Evolutionary conservation across 768 basidiomycete species (phyloP), one percentile per base, ranked within the genome.

Genomic region (Mycena filopes): DNA sequence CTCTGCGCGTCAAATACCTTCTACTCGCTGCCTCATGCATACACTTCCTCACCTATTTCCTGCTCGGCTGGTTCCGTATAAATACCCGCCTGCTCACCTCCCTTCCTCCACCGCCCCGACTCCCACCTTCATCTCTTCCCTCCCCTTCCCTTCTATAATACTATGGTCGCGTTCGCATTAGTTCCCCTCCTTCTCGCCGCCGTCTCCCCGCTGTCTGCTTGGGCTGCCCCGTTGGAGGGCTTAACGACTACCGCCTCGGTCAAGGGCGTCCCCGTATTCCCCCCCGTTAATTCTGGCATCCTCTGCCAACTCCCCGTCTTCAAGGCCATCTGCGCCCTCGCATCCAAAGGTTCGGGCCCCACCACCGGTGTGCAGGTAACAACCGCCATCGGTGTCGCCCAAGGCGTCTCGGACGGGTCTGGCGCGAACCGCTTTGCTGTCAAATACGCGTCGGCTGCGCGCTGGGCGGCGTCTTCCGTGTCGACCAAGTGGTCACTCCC

Each of bases 371-470:
- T 23, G n/a, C 62, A 66, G 25, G 79, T 84, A 26, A 58, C 63
- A 5, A 92, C 91, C 1, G 79, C 82, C 20, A 62, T 91, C 26
- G 91, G 91, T 20, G 75, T 76, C 21, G 91, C 91, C 11, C 73
- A 74, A 20, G 91, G 91, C 31, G 79, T 81, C 5, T 42, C 77
- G 4, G 86, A 86, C 65, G 76, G 78, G 20, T 73, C 80, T 48
- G 86, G 85, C 31, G 86, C 83, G 28, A 75, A 79, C 54, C 81
- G 90, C 43, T 93, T 88, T 72, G 73, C 85, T 33, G 90, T 90
- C 61, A 88, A 83, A 70, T 94, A 94, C 73, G 92, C 87, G 10
- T 80, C 79, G 60, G 88, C 89, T 8, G 65, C 78, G 16, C 82
- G 92, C 60, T 94, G 90, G 89, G 75, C 79, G 46, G 78, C 83